Evolutionary conservation across 169 alveolate genomes (phyloP).

Genomic region (Pseudocohnilembus persalinus): DNA sequence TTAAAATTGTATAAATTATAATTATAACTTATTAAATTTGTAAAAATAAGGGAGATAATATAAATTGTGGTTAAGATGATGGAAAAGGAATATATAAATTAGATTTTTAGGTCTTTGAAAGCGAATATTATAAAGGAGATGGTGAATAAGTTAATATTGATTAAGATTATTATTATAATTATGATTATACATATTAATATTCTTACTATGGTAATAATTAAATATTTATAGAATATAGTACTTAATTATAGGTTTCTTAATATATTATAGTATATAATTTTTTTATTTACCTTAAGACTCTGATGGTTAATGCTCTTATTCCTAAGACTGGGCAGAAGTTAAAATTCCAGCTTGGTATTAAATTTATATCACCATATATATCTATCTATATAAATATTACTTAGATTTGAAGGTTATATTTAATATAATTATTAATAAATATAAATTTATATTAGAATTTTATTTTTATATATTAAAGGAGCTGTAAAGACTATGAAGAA

Average conservation of each 20-base stretch:
- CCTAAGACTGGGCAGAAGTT: neutral
- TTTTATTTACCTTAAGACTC: no score
- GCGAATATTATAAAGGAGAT: neutral
- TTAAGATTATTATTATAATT: neutral
- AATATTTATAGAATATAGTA: neutral
- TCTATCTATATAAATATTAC: no score
- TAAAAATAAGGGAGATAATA: neutral
- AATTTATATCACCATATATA: no score
- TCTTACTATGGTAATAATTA: neutral
- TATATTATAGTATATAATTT: no score
- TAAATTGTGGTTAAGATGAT: neutral
- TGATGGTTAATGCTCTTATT: no score
- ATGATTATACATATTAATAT: neutral
- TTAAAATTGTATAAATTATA: neutral
- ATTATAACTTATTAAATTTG: no score
- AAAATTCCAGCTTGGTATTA: neutral
- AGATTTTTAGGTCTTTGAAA: neutral
- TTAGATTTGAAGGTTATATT: no score
- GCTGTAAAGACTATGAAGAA: neutral
- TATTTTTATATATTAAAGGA: no score
- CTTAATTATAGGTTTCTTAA: no score
- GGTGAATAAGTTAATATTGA: neutral
- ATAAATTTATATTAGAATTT: no score
- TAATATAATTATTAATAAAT: no score
- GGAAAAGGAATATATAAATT: neutral